phyloP scores from a whole-genome alignment of 306 rosid genomes.

The Fagus crenata region DNA sequence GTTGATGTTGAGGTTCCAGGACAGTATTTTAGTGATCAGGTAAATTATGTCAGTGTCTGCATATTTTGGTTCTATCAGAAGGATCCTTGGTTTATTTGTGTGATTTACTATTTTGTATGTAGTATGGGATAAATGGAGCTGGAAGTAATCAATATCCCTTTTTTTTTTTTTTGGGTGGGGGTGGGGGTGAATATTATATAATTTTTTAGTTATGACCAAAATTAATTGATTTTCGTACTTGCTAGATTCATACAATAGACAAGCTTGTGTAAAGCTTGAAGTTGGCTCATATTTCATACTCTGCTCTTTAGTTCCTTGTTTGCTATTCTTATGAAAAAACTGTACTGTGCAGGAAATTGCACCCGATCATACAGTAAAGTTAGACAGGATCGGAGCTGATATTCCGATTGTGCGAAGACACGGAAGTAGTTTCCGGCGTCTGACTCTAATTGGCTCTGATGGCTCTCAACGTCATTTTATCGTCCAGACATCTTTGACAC shows the following conservation, averaged over 20 bases:
- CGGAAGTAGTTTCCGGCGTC: conserved; percentile 97
- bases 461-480: conserved; percentile 99
- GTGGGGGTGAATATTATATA: not conserved
- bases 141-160: not conserved
- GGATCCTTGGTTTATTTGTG: not conserved
- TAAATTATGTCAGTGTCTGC: conserved; percentile 29
- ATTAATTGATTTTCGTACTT: not conserved
- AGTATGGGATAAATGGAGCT: not conserved
- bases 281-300: not conserved
- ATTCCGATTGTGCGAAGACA: conserved; percentile 97
- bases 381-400: conserved; percentile 97
- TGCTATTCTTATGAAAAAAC: conserved; percentile 31
- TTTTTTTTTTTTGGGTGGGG: not conserved
- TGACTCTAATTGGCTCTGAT: conserved; percentile 97
- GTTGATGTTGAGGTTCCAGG: conserved; percentile 99
- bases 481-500: conserved; percentile 98
- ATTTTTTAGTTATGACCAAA: not conserved
- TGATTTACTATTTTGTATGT: not conserved
- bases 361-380: conserved; percentile 90
- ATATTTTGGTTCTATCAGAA: not conserved
- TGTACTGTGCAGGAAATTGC: conserved; percentile 73
- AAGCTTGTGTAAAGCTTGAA: not conserved
- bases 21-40: conserved; percentile 96
- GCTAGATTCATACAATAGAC: not conserved
- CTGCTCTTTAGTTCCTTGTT: conserved; percentile 17